A percentile compares a stretch with the other conserved stretches of the same genome.
phyloP scores from a whole-genome alignment of 192 early-diverging fungal species.

The Cetraspora pellucida region DNA sequence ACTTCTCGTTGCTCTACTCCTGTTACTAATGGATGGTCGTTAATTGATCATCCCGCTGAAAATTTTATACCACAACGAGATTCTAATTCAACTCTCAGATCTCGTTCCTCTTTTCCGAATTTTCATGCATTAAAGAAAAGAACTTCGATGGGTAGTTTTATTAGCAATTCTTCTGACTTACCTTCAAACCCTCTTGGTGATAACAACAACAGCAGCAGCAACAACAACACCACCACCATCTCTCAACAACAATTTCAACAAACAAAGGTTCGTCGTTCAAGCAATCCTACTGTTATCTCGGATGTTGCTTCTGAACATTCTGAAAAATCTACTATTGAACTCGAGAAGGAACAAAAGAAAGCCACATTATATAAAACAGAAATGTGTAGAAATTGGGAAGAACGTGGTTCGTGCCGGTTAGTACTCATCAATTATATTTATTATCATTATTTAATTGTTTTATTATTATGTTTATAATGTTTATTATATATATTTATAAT shows the following conservation, averaged over 20 bases:
- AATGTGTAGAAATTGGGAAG: slow-evolving; percentile 53
- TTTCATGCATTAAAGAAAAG: not conserved
- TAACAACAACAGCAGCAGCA: not conserved
- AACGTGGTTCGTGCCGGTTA: slow-evolving; percentile 52
- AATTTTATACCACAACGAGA: not conserved
- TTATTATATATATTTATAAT: not conserved
- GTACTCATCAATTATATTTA: not conserved
- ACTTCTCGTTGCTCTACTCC: slow-evolving; percentile 27
- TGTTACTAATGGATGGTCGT: not conserved
- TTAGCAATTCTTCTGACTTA: not conserved
- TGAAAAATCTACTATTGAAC: slow-evolving; percentile 25
- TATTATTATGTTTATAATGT: not conserved
- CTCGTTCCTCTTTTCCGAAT: not conserved
- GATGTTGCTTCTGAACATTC: slow-evolving; percentile 10
- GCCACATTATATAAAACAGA: slow-evolving; percentile 50
- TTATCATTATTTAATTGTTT: too few species aligned
- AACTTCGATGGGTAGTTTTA: not conserved
- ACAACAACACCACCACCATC: not conserved
- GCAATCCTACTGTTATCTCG: not conserved
- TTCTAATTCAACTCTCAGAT: not conserved
- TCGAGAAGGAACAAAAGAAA: slow-evolving; percentile 42
- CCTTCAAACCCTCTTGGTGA: not conserved
- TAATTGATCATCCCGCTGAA: not conserved
- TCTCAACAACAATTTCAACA: not conserved
- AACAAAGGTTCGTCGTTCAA: not conserved